Evolutionary conservation across 768 basidiomycete species (phyloP), one percentile per base, ranked within the genome.

Genomic region (Suillus sp.): DNA sequence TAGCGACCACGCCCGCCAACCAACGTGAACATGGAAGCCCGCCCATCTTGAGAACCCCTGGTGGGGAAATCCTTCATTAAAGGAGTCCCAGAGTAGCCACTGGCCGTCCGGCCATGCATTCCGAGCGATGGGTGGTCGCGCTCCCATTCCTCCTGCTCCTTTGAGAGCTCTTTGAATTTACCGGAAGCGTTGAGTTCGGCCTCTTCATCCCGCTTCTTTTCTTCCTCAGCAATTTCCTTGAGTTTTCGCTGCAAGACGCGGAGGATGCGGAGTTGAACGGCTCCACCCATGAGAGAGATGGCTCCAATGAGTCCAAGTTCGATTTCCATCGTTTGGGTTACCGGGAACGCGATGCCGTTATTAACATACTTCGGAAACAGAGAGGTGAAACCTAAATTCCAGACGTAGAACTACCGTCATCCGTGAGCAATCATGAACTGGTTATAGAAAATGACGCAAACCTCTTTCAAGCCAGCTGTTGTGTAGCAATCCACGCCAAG

Each of bases 401-500:
- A 97, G 58, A 97, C 80, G 77, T 97, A 98, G 78, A 97, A 97
- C 93, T 96, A 65, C 59, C 34, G 59, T 25, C 40, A 59, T 63
- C 63, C 30, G 65, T 68, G 57, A 69, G 65, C 32, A 42, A 57
- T 66, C 65, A 62, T 32, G 60, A 8, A n/a, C 16, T 30, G 16
- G 57, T 35, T 43, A 7, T 4, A 32, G 22, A 55, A 60, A 43
- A 37, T 38, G 43, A 37, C 56, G 65, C 77, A 77, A 67, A 91
- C 94, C 86, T 97, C 95, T 79, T 98, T 98, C 60, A 98, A 83
- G 25, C 92, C 92, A 7, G 91, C 93, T 20, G 92, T 91, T 2
- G 94, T 92, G 75, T 87, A 97, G 74, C 96, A 97, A 76, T 98
- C 96, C 43, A 97, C 87, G 22, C 96, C 96, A 16, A 98, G 81